Percentiles rank a stretch among this genome's conserved stretches.
Conservation (phyloP, 2,329 filamentous ascomycete genomes). For the Fusarium aywerte region DNA sequence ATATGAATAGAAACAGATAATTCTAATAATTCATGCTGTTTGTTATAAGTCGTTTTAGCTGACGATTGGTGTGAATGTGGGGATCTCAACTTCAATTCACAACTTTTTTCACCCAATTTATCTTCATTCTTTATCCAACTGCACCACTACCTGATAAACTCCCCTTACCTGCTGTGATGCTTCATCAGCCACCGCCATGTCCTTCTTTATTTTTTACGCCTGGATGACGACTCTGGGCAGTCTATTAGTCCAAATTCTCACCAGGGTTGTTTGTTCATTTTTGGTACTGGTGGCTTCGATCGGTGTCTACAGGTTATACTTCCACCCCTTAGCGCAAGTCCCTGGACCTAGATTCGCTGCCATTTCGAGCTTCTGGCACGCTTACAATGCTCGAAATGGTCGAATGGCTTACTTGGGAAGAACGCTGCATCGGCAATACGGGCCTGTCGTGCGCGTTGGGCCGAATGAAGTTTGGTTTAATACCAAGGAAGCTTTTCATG, state of each 20-base stretch:
- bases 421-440: conserved; percentile 59
- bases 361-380: conserved; percentile 61
- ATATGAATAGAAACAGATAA: too few species aligned
- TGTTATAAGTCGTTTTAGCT: neutral
- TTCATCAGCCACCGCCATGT: conserved; percentile 12
- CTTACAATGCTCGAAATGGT: conserved; percentile 58
- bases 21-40: neutral
- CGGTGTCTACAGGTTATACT: conserved; percentile 53
- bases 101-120: conserved; percentile 15
- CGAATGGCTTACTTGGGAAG: conserved; percentile 55
- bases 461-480: conserved; percentile 66
- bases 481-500: conserved; percentile 58
- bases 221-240: conserved; percentile 4
- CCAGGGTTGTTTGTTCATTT: conserved; percentile 4
- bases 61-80: conserved; percentile 3
- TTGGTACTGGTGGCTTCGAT: conserved; percentile 33
- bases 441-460: conserved; percentile 62
- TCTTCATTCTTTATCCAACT: neutral
- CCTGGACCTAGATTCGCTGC: conserved; percentile 61
- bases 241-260: neutral
- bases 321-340: conserved; percentile 58
- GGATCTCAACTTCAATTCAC: neutral
- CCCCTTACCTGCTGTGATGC: conserved; percentile 23
- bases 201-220: neutral
- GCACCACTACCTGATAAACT: neutral